Percentiles rank a stretch among this genome's conserved stretches.
Evolutionary conservation across 1,284 basidiomycete species (phyloP).

Genomic region (Ceratobasidium sp.): DNA sequence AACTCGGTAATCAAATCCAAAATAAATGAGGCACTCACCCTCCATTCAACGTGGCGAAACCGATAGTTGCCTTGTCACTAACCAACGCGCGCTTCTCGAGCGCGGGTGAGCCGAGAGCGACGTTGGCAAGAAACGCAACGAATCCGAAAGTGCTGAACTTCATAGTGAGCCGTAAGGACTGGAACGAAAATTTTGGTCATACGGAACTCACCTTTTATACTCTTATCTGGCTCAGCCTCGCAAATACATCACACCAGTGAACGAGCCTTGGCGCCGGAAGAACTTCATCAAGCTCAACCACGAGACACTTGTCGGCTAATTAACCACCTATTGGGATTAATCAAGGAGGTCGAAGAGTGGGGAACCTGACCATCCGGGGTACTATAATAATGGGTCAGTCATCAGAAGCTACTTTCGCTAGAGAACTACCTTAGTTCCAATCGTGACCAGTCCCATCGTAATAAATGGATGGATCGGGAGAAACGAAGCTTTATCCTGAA

Average conservation of each 20-base stretch:
- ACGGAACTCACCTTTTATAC: neutral
- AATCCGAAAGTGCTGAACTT: neutral
- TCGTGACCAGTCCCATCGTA: too few relatives aligned
- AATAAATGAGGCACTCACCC: constrained; percentile 7
- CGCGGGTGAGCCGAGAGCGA: constrained; percentile 2
- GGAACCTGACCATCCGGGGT: too few relatives aligned
- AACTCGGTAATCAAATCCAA: neutral
- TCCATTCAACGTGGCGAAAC: constrained; percentile 31
- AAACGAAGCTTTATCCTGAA: too few relatives aligned
- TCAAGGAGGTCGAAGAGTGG: neutral
- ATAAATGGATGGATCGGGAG: too few relatives aligned
- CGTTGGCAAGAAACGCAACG: neutral
- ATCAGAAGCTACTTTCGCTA: too few relatives aligned
- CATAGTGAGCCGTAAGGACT: neutral
- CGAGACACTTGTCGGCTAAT: neutral
- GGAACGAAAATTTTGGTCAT: neutral
- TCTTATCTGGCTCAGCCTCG: neutral
- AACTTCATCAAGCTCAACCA: neutral
- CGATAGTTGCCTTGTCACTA: constrained; percentile 22
- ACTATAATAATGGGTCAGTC: too few relatives aligned
- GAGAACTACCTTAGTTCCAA: too few relatives aligned
- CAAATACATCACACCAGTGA: neutral
- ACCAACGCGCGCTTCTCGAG: constrained; percentile 15
- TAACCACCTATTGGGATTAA: neutral
- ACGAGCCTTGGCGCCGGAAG: neutral